phyloP scores from a whole-genome alignment of 192 early-diverging fungal genomes.

The Glomus cerebriforme region DNA sequence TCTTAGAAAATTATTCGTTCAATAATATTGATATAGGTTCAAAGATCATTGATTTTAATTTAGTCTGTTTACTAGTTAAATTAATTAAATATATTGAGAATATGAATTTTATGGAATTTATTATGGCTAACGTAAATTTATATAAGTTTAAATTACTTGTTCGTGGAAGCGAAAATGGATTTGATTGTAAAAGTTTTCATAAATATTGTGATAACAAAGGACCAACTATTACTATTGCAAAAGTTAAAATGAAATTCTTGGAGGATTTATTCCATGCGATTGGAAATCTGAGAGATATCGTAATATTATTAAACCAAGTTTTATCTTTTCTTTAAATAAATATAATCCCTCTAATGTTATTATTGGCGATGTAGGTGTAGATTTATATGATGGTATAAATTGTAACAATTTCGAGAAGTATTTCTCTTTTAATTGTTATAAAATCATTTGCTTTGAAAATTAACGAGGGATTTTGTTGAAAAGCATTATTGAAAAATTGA shows the following conservation, averaged over 20 bases:
- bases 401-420: neutral
- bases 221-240: neutral
- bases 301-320: no score
- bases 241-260: conserved; percentile 13
- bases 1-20: neutral
- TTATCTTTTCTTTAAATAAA: no score
- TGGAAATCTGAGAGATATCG: neutral
- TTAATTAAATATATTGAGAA: neutral
- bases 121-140: neutral
- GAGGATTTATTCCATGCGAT: neutral
- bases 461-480: neutral
- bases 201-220: conserved; percentile 12
- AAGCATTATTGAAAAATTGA: neutral
- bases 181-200: neutral
- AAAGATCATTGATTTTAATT: neutral
- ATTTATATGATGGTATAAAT: no score
- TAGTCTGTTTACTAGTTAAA: neutral
- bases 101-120: no score
- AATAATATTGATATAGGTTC: neutral
- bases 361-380: no score
- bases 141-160: neutral
- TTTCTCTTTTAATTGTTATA: neutral
- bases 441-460: neutral
- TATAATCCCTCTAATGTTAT: no score
- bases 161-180: neutral